A percentile compares a stretch with the other conserved stretches of the same genome.
Conservation (phyloP, 192 early-diverging fungal species). For the Backusella morwellensis region DNA sequence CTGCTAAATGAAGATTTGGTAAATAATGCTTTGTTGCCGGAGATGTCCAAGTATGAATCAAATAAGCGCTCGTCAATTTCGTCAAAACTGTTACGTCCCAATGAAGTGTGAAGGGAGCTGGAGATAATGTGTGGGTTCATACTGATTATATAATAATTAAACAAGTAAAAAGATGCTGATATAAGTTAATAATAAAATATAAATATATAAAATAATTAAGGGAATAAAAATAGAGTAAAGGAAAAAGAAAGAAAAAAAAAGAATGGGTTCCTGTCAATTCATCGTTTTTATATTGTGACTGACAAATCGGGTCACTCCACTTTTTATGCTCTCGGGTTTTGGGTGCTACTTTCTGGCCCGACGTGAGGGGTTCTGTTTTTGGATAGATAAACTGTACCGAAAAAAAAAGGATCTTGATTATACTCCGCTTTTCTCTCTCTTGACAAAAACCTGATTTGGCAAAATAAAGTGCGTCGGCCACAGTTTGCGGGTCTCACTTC, state of each 20-base stretch:
- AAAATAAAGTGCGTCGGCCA: background rate
- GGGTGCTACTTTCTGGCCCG: background rate
- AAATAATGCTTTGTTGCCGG: background rate
- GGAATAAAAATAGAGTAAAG: background rate
- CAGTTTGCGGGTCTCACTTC: background rate
- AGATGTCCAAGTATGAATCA: background rate
- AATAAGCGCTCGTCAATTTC: conserved; percentile 13
- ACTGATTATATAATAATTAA: background rate
- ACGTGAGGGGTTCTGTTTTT: background rate
- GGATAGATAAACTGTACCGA: background rate
- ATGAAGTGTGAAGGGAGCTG: background rate
- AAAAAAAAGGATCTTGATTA: background rate
- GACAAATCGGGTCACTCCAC: conserved; percentile 8
- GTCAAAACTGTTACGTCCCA: background rate
- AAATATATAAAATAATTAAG: background rate
- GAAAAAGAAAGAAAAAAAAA: conserved; percentile 14
- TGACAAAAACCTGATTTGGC: background rate
- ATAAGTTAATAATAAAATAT: background rate
- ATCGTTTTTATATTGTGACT: background rate
- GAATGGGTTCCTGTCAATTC: background rate
- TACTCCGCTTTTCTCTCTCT: background rate
- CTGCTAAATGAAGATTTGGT: background rate
- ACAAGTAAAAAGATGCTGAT: background rate
- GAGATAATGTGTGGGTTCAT: background rate
- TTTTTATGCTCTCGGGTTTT: background rate